Evolutionary conservation across 371 early-diverging fungal species (phyloP).

Genomic region (Amoeboaphelidium occidentale): DNA sequence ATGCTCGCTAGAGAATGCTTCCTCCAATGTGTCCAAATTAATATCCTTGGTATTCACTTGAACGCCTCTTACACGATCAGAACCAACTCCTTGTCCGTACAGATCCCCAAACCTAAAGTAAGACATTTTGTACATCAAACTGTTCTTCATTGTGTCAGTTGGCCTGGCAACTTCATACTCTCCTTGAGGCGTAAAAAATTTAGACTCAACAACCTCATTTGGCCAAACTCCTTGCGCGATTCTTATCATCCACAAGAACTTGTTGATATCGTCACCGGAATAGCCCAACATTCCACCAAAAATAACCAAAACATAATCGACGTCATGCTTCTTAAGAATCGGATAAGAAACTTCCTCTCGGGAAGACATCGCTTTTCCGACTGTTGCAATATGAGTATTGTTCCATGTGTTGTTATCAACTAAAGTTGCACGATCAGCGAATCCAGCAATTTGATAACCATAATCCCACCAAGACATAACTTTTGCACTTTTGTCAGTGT

Average conservation of each 20-base stretch:
- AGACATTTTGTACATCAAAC: conserved; percentile 85
- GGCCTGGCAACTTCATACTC: conserved; percentile 82
- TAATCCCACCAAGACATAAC: conserved; percentile 99
- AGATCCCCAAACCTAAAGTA: conserved; percentile 82
- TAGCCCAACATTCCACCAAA: conserved; percentile 90
- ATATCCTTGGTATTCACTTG: conserved; percentile 46
- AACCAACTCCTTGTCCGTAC: conserved; percentile 37
- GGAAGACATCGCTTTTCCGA: conserved; percentile 80
- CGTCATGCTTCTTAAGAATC: conserved; percentile 70
- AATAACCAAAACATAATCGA: conserved; percentile 83
- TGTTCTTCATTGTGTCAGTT: conserved; percentile 60
- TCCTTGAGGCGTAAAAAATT: conserved; percentile 65
- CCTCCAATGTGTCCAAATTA: conserved; percentile 58
- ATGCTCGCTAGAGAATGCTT: conserved; percentile 69
- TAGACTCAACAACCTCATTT: conserved; percentile 56
- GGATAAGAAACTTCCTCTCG: conserved; percentile 73
- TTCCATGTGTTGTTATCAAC: conserved; percentile 99
- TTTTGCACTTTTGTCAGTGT: conserved; percentile 74
- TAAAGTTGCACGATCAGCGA: conserved; percentile 85
- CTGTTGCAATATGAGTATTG: conserved; percentile 97
- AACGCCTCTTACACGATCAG: conserved; percentile 70
- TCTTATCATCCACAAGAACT: conserved; percentile 97
- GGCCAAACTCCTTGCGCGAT: conserved; percentile 94
- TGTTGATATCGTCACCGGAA: conserved; percentile 97
- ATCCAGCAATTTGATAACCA: conserved; percentile 97